Percentiles rank a stretch among this genome's conserved stretches.
Conservation (phyloP, 306 rosid genomes). For the Sicyos baderoa region DNA sequence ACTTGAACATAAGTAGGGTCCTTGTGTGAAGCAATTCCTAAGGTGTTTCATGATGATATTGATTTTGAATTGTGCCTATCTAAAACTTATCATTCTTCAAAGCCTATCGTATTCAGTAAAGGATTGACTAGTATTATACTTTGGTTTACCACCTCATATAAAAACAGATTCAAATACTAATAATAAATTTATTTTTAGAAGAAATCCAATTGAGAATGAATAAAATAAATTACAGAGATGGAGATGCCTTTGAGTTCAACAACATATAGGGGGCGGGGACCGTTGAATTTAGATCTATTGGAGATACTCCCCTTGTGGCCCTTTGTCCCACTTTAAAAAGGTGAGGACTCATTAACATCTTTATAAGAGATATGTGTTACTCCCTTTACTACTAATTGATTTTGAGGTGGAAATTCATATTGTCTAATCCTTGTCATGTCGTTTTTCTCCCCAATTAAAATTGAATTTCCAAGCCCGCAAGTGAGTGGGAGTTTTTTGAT, state of each 20-base stretch:
- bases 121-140: neutral
- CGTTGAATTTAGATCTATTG: too few relatives aligned
- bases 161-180: neutral
- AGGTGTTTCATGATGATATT: neutral
- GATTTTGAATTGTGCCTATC: neutral
- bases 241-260: neutral
- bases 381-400: too few relatives aligned
- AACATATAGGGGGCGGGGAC: neutral
- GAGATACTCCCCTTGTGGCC: too few relatives aligned
- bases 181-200: neutral
- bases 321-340: too few relatives aligned
- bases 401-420: too few relatives aligned
- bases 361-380: too few relatives aligned
- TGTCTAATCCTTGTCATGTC: too few relatives aligned
- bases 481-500: too few relatives aligned
- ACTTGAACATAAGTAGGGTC: neutral
- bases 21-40: slow-evolving; percentile 12
- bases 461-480: too few relatives aligned
- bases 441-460: too few relatives aligned
- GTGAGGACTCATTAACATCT: too few relatives aligned
- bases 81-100: neutral
- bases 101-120: neutral
- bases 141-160: neutral
- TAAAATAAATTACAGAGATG: neutral
- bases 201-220: neutral